Percentiles rank a stretch among this genome's conserved stretches.
These are phyloP conservation scores for Uronychia binucleata DNA, from an alignment of 73 alveolate genomes.

Conservation along the genomic window DNA sequence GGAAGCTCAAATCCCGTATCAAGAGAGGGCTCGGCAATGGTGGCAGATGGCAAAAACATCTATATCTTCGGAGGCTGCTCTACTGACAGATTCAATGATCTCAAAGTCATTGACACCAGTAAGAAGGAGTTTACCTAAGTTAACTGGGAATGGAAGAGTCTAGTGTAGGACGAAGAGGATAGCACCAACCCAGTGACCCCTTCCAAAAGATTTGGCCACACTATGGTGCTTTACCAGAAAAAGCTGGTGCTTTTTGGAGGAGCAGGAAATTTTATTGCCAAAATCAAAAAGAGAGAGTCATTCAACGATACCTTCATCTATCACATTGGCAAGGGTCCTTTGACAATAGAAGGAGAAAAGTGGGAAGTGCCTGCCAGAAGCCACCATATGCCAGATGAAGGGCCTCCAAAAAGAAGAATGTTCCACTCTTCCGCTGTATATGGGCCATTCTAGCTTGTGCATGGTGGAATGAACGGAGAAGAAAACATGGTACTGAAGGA, in stretches of 20 bases:
- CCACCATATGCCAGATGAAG: not conserved
- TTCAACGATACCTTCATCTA: conserved; percentile 16
- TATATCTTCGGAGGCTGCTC: not conserved
- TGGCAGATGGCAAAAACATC: not conserved
- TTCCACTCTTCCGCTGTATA: conserved; percentile 10
- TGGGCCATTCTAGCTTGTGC: conserved; percentile 14
- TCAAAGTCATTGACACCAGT: not conserved
- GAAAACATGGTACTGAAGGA: conserved; percentile 19
- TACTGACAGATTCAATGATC: not conserved
- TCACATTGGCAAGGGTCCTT: not conserved
- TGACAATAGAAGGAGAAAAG: not conserved
- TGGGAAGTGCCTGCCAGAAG: too few relatives aligned
- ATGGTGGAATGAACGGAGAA: conserved; percentile 35
- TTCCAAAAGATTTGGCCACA: conserved; percentile 22
- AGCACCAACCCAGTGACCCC: not conserved
- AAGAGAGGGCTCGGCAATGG: not conserved
- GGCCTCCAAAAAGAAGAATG: conserved; percentile 35
- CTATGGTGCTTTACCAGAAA: not conserved
- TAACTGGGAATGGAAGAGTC: not conserved
- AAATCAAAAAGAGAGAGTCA: conserved; percentile 29
- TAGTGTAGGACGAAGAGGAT: not conserved
- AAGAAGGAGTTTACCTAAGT: not conserved
- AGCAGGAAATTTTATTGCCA: conserved; percentile 24
- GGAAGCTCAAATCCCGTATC: not conserved
- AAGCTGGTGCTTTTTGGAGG: conserved; percentile 34